Conservation (phyloP, 2,329 filamentous ascomycete species). For the Scolecobasidium constrictum region DNA sequence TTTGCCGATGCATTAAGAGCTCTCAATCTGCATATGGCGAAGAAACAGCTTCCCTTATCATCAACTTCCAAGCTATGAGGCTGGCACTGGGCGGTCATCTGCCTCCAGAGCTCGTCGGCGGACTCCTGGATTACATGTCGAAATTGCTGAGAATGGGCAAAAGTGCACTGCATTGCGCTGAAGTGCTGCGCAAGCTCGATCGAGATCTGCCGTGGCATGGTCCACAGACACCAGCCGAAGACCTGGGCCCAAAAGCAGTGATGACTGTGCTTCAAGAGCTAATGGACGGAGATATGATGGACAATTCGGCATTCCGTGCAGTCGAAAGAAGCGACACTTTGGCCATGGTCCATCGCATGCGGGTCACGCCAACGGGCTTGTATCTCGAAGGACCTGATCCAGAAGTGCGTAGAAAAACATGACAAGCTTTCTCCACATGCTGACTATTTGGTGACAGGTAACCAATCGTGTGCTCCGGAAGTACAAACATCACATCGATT, state of each 20-base stretch:
- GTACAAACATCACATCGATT: slow-evolving; percentile 46
- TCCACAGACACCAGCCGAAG: background rate
- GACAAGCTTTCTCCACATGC: background rate
- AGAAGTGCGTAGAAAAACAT: slow-evolving; percentile 34
- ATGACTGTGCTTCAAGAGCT: background rate
- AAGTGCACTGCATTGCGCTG: slow-evolving; percentile 29
- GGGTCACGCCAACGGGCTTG: slow-evolving; percentile 28
- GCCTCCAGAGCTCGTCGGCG: background rate
- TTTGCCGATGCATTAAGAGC: background rate
- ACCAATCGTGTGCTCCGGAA: slow-evolving; percentile 63
- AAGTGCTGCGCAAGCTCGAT: slow-evolving; percentile 20
- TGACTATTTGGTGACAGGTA: slow-evolving; percentile 15
- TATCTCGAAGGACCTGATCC: slow-evolving; percentile 37
- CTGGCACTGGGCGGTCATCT: slow-evolving; percentile 6
- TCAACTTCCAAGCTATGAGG: slow-evolving; percentile 8
- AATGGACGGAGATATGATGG: background rate
- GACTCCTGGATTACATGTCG: slow-evolving; percentile 14
- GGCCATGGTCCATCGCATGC: slow-evolving; percentile 20
- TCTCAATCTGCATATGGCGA: background rate
- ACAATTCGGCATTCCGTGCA: background rate
- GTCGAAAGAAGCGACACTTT: slow-evolving; percentile 1
- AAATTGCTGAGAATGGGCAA: slow-evolving; percentile 24
- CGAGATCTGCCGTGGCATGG: background rate
- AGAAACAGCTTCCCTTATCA: slow-evolving; percentile 6
- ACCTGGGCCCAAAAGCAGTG: background rate